Evolutionary conservation across 192 early-diverging fungal species (phyloP).

Genomic region (Backusella sp.): DNA sequence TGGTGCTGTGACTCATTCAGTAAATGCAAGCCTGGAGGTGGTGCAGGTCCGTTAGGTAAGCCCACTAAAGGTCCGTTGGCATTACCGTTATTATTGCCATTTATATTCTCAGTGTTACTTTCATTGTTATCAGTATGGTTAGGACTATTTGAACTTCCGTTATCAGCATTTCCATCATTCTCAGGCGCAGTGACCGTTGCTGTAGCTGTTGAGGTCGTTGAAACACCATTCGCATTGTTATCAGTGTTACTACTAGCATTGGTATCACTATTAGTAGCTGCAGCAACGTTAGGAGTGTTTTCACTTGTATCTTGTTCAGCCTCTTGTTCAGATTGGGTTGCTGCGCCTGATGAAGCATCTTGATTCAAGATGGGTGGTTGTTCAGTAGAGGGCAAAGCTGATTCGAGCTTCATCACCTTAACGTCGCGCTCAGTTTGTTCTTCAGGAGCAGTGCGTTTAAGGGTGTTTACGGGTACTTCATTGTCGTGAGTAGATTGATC

Average conservation of each 20-base stretch:
- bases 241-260: neutral
- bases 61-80: neutral
- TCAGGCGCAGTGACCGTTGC: neutral
- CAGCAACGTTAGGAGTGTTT: neutral
- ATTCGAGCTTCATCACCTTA: neutral
- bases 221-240: neutral
- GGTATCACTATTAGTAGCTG: neutral
- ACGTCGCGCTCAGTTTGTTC: neutral
- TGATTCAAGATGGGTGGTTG: neutral
- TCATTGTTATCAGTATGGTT: neutral
- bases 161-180: neutral
- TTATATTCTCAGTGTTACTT: neutral
- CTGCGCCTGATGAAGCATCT: neutral
- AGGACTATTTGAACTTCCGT: neutral
- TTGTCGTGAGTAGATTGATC: neutral
- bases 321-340: neutral
- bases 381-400: neutral
- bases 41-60: neutral
- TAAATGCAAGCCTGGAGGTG: conserved; percentile 14
- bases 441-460: neutral
- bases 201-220: neutral
- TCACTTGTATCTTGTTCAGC: neutral
- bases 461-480: neutral
- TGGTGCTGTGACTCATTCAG: conserved; percentile 27
- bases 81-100: neutral